Percentiles rank a stretch among this genome's conserved stretches.
These are phyloP conservation scores for Ceratobasidium sp. DNA, from an alignment of 1,284 basidiomycete genomes.

Conservation along the genomic window DNA sequence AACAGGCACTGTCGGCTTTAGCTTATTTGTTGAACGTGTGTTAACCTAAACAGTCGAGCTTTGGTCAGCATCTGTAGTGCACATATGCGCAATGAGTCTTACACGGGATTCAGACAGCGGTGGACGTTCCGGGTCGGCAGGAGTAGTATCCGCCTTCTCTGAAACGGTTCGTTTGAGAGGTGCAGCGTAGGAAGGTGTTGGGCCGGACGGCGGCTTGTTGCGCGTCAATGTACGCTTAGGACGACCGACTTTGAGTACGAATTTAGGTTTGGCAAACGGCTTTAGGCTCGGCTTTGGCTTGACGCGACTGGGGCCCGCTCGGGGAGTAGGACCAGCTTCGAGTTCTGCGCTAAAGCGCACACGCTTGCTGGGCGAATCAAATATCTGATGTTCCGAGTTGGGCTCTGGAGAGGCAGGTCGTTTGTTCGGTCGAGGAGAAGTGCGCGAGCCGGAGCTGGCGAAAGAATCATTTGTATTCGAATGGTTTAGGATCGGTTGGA, in stretches of 20 bases:
- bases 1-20: constrained; percentile 38
- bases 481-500: constrained; percentile 10
- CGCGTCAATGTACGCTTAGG: constrained; percentile 33
- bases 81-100: not conserved
- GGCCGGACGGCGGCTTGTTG: not conserved
- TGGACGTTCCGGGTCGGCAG: constrained; percentile 7
- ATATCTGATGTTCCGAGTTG: not conserved
- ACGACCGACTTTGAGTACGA: constrained; percentile 27
- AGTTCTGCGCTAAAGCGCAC: constrained; percentile 38
- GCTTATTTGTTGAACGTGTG: constrained; percentile 14
- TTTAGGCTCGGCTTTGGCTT: constrained; percentile 38
- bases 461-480: not conserved
- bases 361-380: constrained; percentile 40
- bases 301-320: not conserved
- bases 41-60: constrained; percentile 16
- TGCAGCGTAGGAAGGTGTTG: constrained; percentile 31
- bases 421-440: constrained; percentile 17
- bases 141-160: constrained; percentile 5
- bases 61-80: not conserved
- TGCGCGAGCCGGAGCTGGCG: not conserved
- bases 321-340: constrained; percentile 37
- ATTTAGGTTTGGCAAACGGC: constrained; percentile 13
- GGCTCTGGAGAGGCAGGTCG: constrained; percentile 29
- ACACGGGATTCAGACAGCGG: constrained; percentile 38
- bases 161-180: constrained; percentile 27